Evolutionary conservation across 2,329 filamentous ascomycete species (phyloP).

Genomic region (Pseudogymnoascus sp.): DNA sequence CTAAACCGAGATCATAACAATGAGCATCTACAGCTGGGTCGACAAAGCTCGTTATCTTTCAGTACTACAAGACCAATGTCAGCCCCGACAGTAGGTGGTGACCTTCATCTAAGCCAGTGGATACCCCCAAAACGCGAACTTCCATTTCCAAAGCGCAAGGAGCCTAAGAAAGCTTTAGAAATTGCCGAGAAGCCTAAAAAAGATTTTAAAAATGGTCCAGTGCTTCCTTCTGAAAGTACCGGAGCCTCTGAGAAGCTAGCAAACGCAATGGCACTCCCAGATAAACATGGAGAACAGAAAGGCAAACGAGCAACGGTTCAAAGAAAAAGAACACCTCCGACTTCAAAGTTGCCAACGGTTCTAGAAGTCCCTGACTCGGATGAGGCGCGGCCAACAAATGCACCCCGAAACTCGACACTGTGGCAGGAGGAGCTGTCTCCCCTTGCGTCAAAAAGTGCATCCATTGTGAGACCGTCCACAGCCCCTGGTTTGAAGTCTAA

Average conservation of each 20-base stretch:
- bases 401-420: neutral
- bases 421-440: conserved; percentile 16
- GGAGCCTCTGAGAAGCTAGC: neutral
- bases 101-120: conserved; percentile 9
- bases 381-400: neutral
- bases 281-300: conserved; percentile 8
- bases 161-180: neutral
- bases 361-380: neutral
- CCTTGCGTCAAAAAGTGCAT: conserved; percentile 18
- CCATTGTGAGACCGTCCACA: conserved; percentile 14
- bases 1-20: neutral
- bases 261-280: conserved; percentile 14
- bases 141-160: conserved; percentile 21
- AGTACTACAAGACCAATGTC: conserved; percentile 14
- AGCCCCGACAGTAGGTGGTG: conserved; percentile 11
- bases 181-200: neutral
- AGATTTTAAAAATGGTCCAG: neutral
- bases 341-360: neutral
- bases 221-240: neutral
- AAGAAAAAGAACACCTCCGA: neutral
- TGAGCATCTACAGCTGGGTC: neutral
- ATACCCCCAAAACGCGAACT: conserved; percentile 24
- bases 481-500: conserved; percentile 20
- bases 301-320: neutral
- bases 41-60: neutral